Percentiles rank a stretch among this genome's conserved stretches.
Evolutionary conservation across 108 stramenopile genomes (phyloP).

Genomic region (Licmophora abbreviata): DNA sequence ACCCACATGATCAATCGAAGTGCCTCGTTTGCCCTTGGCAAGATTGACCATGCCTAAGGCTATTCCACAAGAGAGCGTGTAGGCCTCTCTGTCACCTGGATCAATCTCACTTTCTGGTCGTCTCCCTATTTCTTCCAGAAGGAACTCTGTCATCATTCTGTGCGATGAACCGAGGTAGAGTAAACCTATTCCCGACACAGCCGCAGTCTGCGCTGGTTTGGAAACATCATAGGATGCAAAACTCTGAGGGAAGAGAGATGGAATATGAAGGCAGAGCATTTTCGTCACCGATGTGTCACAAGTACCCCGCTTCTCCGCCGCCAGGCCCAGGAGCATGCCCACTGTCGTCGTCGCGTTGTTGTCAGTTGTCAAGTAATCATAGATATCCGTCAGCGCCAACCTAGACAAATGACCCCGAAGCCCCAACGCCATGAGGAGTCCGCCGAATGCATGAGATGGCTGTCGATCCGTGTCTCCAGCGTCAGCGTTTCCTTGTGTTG

Average conservation of each 20-base stretch:
- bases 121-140: conserved; percentile 91
- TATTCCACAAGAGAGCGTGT: conserved; percentile 82
- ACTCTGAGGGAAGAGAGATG: conserved; percentile 87
- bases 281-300: conserved; percentile 87
- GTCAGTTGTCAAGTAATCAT: conserved; percentile 93
- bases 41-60: conserved; percentile 90
- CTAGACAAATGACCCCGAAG: conserved; percentile 88
- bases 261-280: conserved; percentile 98
- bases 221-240: conserved; percentile 89
- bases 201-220: conserved; percentile 81
- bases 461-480: background rate
- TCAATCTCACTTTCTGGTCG: conserved; percentile 66
- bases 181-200: conserved; percentile 86
- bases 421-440: conserved; percentile 92
- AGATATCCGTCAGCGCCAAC: conserved; percentile 92
- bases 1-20: too few species aligned
- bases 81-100: conserved; percentile 80
- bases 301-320: conserved; percentile 88
- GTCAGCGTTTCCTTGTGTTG: conserved; percentile 1
- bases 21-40: conserved; percentile 28
- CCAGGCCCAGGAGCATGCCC: conserved; percentile 93
- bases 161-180: conserved; percentile 88
- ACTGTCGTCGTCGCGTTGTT: conserved; percentile 94
- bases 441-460: conserved; percentile 73
- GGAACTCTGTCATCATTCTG: conserved; percentile 96